Conservation (phyloP, 2,329 filamentous ascomycete species). For the Didymella pinodella region DNA sequence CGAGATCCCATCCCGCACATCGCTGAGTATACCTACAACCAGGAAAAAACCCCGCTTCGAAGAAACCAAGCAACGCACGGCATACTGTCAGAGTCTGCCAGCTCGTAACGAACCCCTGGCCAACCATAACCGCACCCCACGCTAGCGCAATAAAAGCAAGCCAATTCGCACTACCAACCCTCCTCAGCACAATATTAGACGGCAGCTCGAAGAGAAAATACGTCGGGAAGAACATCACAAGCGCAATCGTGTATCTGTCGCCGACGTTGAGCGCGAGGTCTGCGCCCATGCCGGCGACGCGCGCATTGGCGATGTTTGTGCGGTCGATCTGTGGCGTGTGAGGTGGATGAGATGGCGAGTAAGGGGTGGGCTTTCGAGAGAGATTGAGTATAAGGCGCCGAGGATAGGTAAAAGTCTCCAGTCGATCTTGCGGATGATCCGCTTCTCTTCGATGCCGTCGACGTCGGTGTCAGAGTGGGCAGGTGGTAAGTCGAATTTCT, state of each 20-base stretch:
- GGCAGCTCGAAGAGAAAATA: conserved; percentile 38
- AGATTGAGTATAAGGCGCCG: conserved; percentile 50
- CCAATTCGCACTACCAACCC: conserved; percentile 40
- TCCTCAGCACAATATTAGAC: conserved; percentile 36
- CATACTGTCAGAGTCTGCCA: conserved; percentile 35
- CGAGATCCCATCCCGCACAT: too few species aligned
- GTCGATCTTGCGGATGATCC: conserved; percentile 45
- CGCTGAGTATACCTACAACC: conserved; percentile 27
- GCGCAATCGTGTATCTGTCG: conserved; percentile 35
- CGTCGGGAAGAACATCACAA: conserved; percentile 39
- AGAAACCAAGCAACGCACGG: conserved; percentile 33
- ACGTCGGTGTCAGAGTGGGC: conserved; percentile 15
- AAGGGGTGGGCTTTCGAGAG: conserved; percentile 45
- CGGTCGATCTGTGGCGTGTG: conserved; percentile 7
- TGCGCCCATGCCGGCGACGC: conserved; percentile 37
- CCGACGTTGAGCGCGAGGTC: conserved; percentile 35
- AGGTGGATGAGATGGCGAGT: not conserved
- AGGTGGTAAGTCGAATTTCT: conserved; percentile 15
- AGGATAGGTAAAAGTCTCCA: conserved; percentile 52
- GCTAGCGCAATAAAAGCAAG: conserved; percentile 35
- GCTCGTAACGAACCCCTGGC: conserved; percentile 35
- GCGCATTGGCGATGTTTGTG: conserved; percentile 33
- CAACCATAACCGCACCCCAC: conserved; percentile 41
- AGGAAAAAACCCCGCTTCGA: conserved; percentile 40
- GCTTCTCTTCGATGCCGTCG: conserved; percentile 31